These are phyloP conservation scores for Canna indica DNA, from an alignment of 176 grass and related monocot genomes.

Conservation along the genomic window DNA sequence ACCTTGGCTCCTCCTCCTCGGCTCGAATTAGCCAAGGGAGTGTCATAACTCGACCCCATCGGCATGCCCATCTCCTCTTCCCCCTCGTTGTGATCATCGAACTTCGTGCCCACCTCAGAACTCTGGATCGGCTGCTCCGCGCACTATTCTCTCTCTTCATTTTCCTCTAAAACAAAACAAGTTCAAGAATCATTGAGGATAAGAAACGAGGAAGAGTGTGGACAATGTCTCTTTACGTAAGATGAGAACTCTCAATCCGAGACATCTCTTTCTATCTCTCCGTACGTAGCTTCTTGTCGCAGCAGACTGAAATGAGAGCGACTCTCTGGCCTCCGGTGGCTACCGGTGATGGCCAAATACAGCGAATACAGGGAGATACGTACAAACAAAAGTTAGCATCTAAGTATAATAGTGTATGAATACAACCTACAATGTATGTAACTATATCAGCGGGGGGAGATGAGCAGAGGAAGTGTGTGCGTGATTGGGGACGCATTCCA, in stretches of 20 bases:
- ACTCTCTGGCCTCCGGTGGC: not conserved
- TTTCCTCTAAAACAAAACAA: not conserved
- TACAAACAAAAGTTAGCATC: too few species aligned
- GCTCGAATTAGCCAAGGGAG: not conserved
- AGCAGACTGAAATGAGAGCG: not conserved
- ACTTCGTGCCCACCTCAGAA: not conserved
- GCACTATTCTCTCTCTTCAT: not conserved
- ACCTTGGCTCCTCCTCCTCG: conserved; percentile 4
- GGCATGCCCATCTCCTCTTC: conserved; percentile 15
- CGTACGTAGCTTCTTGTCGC: not conserved
- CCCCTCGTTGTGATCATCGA: not conserved
- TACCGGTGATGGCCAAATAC: not conserved
- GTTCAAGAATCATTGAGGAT: not conserved
- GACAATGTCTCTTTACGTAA: not conserved
- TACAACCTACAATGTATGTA: not conserved
- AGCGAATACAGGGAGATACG: too few species aligned
- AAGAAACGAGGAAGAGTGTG: not conserved
- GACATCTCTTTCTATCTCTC: not conserved
- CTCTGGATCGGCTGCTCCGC: not conserved
- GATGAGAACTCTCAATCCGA: not conserved
- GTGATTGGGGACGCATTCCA: conserved; percentile 73
- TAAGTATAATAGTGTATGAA: too few species aligned
- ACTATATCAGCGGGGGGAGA: conserved; percentile 1
- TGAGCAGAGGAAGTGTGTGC: conserved; percentile 40
- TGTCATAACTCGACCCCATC: not conserved